Conservation (phyloP, 1,139 yeast species). For the Scheffersomyces lignicola region DNA sequence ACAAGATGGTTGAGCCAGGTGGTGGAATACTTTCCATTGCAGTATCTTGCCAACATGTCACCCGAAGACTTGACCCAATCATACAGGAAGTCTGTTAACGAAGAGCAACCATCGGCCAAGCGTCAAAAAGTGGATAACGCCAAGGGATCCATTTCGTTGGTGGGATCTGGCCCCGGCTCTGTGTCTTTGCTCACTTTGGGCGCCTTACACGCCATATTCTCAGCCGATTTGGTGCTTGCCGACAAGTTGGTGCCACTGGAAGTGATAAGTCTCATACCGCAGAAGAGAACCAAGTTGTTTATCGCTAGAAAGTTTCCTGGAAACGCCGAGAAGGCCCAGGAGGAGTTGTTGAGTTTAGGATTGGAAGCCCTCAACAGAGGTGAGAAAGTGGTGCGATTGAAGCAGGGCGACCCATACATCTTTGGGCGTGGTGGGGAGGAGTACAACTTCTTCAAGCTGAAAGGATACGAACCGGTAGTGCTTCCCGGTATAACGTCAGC, state of each 20-base stretch:
- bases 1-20: constrained; percentile 87
- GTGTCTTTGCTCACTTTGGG: constrained; percentile 80
- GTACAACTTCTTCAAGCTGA: constrained; percentile 59
- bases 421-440: constrained; percentile 99
- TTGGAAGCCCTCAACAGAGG: constrained; percentile 64
- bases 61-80: constrained; percentile 55
- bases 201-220: constrained; percentile 75
- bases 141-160: constrained; percentile 68
- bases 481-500: constrained; percentile 92
- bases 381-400: constrained; percentile 78
- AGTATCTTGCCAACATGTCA: constrained; percentile 56
- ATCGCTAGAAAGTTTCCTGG: constrained; percentile 97
- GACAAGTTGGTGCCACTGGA: constrained; percentile 92
- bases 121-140: neutral
- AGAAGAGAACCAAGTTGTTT: constrained; percentile 63
- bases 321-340: constrained; percentile 91
- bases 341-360: constrained; percentile 74
- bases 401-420: constrained; percentile 97
- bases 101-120: constrained; percentile 6
- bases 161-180: constrained; percentile 96
- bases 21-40: constrained; percentile 86
- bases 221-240: constrained; percentile 83
- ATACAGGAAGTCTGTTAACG: constrained; percentile 19
- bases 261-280: constrained; percentile 79
- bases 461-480: constrained; percentile 73